phyloP scores from a whole-genome alignment of 2,329 filamentous ascomycete genomes.

The Intubia oerlemansii region DNA sequence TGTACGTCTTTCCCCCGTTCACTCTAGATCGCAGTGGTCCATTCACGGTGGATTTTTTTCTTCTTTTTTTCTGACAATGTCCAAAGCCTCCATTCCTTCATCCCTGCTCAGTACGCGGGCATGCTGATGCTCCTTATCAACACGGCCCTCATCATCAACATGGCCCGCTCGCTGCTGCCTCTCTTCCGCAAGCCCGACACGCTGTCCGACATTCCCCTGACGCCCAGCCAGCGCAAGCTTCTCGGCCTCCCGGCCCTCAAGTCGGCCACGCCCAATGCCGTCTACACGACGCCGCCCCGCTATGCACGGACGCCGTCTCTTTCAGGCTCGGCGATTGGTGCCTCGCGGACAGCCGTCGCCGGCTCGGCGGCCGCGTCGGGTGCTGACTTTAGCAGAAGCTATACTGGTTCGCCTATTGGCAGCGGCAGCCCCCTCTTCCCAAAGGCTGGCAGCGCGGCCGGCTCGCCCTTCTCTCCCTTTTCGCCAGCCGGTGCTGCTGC shows the following conservation, averaged over 20 bases:
- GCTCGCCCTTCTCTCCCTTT: slow-evolving; percentile 22
- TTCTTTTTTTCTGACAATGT: slow-evolving; percentile 1
- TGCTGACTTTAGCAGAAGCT: slow-evolving; percentile 1
- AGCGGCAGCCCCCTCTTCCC: slow-evolving; percentile 1
- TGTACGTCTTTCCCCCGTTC: too few relatives aligned
- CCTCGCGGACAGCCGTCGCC: too few relatives aligned
- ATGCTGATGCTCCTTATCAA: slow-evolving; percentile 24
- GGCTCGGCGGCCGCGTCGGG: slow-evolving; percentile 16
- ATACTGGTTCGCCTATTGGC: too few relatives aligned
- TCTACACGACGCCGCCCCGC: slow-evolving; percentile 68
- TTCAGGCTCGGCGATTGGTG: slow-evolving; percentile 41
- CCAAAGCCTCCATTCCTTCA: slow-evolving; percentile 14
- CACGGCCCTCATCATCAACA: slow-evolving; percentile 51
- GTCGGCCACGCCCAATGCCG: slow-evolving; percentile 41
- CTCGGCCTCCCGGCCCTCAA: slow-evolving; percentile 57
- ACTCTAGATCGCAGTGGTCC: too few relatives aligned
- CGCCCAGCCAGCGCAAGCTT: slow-evolving; percentile 66
- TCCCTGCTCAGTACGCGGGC: slow-evolving; percentile 16
- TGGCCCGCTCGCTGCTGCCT: slow-evolving; percentile 47
- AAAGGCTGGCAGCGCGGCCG: slow-evolving; percentile 10
- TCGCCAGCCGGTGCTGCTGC: slow-evolving; percentile 12
- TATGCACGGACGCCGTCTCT: slow-evolving; percentile 57
- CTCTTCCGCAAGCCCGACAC: slow-evolving; percentile 53
- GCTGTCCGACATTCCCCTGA: slow-evolving; percentile 74
- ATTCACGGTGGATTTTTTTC: too few relatives aligned